Evolutionary conservation across 1,284 basidiomycete species (phyloP).

Genomic region (Singerocomus rubriflavus): DNA sequence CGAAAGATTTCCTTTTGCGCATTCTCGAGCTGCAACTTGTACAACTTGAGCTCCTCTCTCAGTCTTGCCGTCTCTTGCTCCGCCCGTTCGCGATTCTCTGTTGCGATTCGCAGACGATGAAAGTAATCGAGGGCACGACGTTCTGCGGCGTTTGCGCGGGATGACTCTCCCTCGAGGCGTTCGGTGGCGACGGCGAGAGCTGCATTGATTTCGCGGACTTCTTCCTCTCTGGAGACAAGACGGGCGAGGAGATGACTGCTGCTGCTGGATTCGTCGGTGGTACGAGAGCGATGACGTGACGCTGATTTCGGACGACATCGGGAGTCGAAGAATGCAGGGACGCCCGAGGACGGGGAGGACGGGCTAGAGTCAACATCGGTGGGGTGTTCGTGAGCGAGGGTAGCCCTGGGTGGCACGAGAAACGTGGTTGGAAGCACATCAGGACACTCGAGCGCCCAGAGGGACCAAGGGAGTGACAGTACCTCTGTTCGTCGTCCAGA

Average conservation of each 20-base stretch:
- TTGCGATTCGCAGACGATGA: slow-evolving; percentile 38
- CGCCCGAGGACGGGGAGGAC: slow-evolving; percentile 27
- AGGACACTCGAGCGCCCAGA: neutral
- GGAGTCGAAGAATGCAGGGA: slow-evolving; percentile 19
- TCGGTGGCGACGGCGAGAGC: slow-evolving; percentile 38
- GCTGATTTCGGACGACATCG: slow-evolving; percentile 27
- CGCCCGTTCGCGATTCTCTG: slow-evolving; percentile 40
- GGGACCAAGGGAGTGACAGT: neutral
- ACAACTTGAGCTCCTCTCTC: slow-evolving; percentile 43
- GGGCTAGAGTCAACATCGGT: slow-evolving; percentile 31
- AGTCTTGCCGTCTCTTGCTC: slow-evolving; percentile 41
- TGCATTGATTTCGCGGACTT: slow-evolving; percentile 38
- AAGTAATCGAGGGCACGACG: slow-evolving; percentile 44
- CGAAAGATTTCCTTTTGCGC: slow-evolving; percentile 47
- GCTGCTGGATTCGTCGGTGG: slow-evolving; percentile 28
- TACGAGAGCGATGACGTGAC: slow-evolving; percentile 26
- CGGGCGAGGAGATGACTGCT: slow-evolving; percentile 37
- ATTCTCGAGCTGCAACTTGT: slow-evolving; percentile 45
- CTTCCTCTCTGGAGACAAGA: slow-evolving; percentile 40
- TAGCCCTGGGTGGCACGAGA: slow-evolving; percentile 15
- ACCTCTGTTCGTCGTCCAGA: slow-evolving; percentile 33
- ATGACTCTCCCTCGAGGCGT: slow-evolving; percentile 43
- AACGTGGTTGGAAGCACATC: neutral
- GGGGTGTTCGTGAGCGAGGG: slow-evolving; percentile 29
- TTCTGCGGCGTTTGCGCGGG: slow-evolving; percentile 45